Evolutionary conservation across 2,329 filamentous ascomycete species (phyloP), one percentile per base, ranked within the genome.

Genomic region (Scedosporium boydii): DNA sequence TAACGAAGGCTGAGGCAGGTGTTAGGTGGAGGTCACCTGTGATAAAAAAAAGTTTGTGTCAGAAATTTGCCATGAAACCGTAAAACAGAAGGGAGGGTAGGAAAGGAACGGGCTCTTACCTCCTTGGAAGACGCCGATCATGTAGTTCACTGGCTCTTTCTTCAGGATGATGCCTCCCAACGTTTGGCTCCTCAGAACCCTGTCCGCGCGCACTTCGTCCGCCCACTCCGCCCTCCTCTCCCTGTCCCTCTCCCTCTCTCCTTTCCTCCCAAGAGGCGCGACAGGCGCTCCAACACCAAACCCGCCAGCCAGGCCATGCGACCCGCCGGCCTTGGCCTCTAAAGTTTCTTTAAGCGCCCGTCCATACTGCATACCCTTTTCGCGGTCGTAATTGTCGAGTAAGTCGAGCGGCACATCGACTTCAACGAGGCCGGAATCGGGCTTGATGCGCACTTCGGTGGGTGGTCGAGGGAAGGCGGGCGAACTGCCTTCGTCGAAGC

Each of bases 41-140:
- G 5, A 29, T 16, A 10, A 55, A 27, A 10, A 55, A 27, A 14
- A 16, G 23, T 1, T 29, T 60, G 59, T 62, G 66, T 72, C 64
- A 71, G 66, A 62, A 51, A 48, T 42, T 38, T 27, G n/a, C 41
- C 10, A 5, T 51, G 10, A 12, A 38, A 4, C 6, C n/a, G 9
- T n/a, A 16, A 21, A 6, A 23, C 10, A n/a, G 23, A 27, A 27
- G 9, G 12, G 27, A 14, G 48, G 23, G 1, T 14, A 23, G 14
- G 14, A 18, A 16, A 23, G 3, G 44, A 23, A 23, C 10, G 16
- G 23, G 41, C n/a, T 79, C 86, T 68, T 75, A 93, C 91, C 85
- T 60, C 88, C 88, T 71, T 88, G 85, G 72, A 98, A 97, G n/a
- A 92, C 88, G 29, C 91, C 95, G 59, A 97, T 82, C 87, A 97